These are phyloP conservation scores for Kodamaea restingae DNA, from an alignment of 805 yeast species.

Conservation along the genomic window DNA sequence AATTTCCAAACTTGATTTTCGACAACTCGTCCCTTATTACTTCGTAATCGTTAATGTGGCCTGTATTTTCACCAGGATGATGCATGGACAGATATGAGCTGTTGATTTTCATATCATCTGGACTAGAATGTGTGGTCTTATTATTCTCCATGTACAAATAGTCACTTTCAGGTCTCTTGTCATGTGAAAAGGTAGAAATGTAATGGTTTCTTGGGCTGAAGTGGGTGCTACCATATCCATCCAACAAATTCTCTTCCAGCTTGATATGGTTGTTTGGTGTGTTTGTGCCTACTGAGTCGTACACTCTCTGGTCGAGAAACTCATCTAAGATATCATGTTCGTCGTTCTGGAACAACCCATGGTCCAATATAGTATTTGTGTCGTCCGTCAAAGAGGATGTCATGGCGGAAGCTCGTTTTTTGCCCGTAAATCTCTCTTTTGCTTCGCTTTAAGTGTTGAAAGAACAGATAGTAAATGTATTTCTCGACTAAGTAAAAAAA, in stretches of 20 bases:
- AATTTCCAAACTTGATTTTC: conserved; percentile 51
- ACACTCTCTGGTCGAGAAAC: conserved; percentile 50
- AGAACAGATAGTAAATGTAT: conserved; percentile 1
- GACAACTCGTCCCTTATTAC: conserved; percentile 47
- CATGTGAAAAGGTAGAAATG: background rate
- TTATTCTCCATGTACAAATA: conserved; percentile 21
- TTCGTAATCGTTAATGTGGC: conserved; percentile 33
- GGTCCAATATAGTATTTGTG: conserved; percentile 19
- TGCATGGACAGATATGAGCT: background rate
- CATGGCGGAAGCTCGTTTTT: conserved; percentile 9
- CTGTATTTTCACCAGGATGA: background rate
- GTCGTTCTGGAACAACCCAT: conserved; percentile 21
- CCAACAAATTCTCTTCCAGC: conserved; percentile 15
- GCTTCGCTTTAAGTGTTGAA: background rate
- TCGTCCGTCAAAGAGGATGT: conserved; percentile 22
- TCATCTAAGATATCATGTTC: conserved; percentile 55
- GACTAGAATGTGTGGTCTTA: background rate
- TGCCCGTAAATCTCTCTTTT: background rate
- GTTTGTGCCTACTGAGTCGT: conserved; percentile 29
- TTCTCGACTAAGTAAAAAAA: background rate
- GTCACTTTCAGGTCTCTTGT: conserved; percentile 12
- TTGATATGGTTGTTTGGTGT: conserved; percentile 17
- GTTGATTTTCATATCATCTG: background rate
- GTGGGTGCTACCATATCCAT: conserved; percentile 8
- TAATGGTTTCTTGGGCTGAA: background rate